Percentiles rank a stretch among this genome's conserved stretches.
phyloP scores from a whole-genome alignment of 2,329 filamentous ascomycete species.

The Aureobasidium melanogenum region DNA sequence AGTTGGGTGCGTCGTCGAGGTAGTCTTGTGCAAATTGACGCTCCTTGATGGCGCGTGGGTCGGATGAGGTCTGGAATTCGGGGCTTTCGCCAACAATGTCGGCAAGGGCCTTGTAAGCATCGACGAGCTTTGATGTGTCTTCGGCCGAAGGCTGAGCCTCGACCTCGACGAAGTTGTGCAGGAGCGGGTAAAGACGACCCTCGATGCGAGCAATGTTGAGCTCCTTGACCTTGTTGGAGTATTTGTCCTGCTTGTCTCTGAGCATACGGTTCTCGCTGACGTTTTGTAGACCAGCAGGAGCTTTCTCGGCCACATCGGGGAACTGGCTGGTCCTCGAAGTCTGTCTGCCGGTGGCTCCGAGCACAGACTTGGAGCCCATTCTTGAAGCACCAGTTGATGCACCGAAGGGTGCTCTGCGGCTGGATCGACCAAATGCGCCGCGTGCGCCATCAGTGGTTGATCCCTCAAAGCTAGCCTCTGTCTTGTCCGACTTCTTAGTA shows the following conservation, averaged over 20 bases:
- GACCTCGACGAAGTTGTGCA: conserved; percentile 66
- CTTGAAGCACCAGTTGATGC: conserved; percentile 37
- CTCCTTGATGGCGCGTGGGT: conserved; percentile 60
- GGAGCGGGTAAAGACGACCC: conserved; percentile 60
- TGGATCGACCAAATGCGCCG: conserved; percentile 44
- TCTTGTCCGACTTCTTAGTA: conserved; percentile 33
- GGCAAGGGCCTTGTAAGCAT: conserved; percentile 74
- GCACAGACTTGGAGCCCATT: conserved; percentile 74
- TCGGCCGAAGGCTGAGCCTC: conserved; percentile 62
- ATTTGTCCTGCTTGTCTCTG: conserved; percentile 75
- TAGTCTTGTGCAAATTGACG: conserved; percentile 71
- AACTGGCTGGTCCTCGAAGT: conserved; percentile 25
- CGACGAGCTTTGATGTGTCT: conserved; percentile 53
- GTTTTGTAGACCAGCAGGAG: conserved; percentile 35
- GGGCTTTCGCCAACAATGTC: conserved; percentile 67
- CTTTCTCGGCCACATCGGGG: conserved; percentile 38
- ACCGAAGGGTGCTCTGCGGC: conserved; percentile 33
- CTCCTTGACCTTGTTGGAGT: conserved; percentile 68
- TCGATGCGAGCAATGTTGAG: conserved; percentile 67
- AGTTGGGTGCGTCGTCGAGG: conserved; percentile 62
- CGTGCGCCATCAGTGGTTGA: conserved; percentile 27
- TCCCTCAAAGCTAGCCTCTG: conserved; percentile 23
- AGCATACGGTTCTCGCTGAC: conserved; percentile 65
- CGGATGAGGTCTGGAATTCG: conserved; percentile 48
- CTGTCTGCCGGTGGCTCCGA: conserved; percentile 64